Evolutionary conservation across 805 yeast genomes (phyloP).

Genomic region (Maudiozyma pseudohumilis): DNA sequence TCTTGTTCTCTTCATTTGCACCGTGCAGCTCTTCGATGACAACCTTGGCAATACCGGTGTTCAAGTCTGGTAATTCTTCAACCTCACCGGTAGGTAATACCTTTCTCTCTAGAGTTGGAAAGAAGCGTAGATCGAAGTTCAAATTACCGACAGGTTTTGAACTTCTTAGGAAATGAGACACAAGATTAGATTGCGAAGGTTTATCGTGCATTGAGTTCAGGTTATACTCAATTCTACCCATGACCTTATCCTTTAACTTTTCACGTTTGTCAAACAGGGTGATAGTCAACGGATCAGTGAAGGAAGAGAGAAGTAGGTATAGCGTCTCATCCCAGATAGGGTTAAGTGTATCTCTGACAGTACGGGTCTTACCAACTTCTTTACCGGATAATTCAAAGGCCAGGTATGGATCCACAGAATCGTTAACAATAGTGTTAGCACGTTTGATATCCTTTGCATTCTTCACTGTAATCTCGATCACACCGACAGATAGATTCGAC

Average conservation of each 20-base stretch:
- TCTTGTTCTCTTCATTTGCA: conserved; percentile 36
- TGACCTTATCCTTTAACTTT: conserved; percentile 58
- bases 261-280: conserved; percentile 67
- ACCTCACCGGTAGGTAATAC: conserved; percentile 68
- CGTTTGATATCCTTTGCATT: conserved; percentile 62
- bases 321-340: conserved; percentile 84
- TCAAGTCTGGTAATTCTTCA: conserved; percentile 82
- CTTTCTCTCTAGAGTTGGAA: conserved; percentile 58
- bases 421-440: conserved; percentile 53
- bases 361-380: conserved; percentile 58
- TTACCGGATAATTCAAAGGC: conserved; percentile 52
- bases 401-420: conserved; percentile 85
- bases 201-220: conserved; percentile 53
- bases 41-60: conserved; percentile 76
- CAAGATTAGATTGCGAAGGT: conserved; percentile 39
- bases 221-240: conserved; percentile 72
- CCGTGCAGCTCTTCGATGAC: conserved; percentile 35
- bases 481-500: conserved; percentile 80
- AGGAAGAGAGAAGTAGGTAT: conserved; percentile 57
- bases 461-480: conserved; percentile 58
- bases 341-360: conserved; percentile 51
- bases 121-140: conserved; percentile 57
- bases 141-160: conserved; percentile 76
- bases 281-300: conserved; percentile 74
- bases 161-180: conserved; percentile 60